Evolutionary conservation across 352 stramenopile species (phyloP).

Genomic region (Phytophthora sojae): DNA sequence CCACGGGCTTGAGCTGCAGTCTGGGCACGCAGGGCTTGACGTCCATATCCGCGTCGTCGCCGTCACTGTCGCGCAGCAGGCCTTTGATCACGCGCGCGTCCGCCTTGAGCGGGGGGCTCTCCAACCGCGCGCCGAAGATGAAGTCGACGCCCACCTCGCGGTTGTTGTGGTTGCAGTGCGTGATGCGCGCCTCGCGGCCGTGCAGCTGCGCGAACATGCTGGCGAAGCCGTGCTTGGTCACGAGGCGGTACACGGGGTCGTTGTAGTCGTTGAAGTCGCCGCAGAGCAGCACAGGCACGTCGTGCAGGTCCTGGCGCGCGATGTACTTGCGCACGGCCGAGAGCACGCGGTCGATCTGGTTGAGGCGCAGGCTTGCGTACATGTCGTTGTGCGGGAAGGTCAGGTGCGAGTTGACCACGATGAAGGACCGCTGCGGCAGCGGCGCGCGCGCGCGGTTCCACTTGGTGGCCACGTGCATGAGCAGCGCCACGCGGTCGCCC

Average conservation of each 20-base stretch:
- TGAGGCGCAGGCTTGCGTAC: conserved; percentile 81
- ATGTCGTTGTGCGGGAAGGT: conserved; percentile 86
- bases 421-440: conserved; percentile 72
- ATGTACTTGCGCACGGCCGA: conserved; percentile 76
- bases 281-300: conserved; percentile 82
- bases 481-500: conserved; percentile 83
- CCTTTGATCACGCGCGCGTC: not conserved
- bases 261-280: conserved; percentile 91
- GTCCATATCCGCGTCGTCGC: conserved; percentile 12
- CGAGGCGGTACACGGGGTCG: conserved; percentile 79
- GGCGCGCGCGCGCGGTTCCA: conserved; percentile 63
- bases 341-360: conserved; percentile 85
- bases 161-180: conserved; percentile 92
- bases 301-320: conserved; percentile 60
- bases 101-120: conserved; percentile 12
- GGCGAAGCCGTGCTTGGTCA: conserved; percentile 74
- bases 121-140: conserved; percentile 76
- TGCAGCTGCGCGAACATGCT: conserved; percentile 82
- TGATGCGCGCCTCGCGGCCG: conserved; percentile 83
- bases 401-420: conserved; percentile 87
- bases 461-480: conserved; percentile 86
- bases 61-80: conserved; percentile 3
- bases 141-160: conserved; percentile 88
- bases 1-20: conserved; percentile 63
- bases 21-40: conserved; percentile 5